phyloP scores from a whole-genome alignment of 2,329 filamentous ascomycete species.

The Calonectria crousiana region DNA sequence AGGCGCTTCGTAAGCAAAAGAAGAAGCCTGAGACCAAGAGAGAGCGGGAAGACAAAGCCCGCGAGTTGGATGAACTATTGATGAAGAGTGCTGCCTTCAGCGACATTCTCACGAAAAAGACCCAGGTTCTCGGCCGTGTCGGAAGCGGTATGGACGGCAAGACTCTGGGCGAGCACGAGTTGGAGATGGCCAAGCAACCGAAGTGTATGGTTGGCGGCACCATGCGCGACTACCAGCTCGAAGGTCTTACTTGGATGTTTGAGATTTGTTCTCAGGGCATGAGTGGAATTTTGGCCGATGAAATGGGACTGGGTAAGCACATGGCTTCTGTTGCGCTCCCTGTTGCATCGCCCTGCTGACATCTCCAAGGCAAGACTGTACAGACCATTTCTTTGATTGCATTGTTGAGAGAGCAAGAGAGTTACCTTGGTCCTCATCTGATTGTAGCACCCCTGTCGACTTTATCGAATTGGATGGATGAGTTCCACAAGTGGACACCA shows the following conservation, averaged over 20 bases:
- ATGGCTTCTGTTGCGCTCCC: background rate
- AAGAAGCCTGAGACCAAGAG: slow-evolving; percentile 65
- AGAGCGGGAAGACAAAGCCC: slow-evolving; percentile 69
- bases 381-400: slow-evolving; percentile 92
- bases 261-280: slow-evolving; percentile 84
- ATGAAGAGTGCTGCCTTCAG: slow-evolving; percentile 71
- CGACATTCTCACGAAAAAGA: slow-evolving; percentile 73
- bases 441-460: slow-evolving; percentile 93
- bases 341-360: slow-evolving; percentile 19
- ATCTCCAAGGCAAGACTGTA: slow-evolving; percentile 80
- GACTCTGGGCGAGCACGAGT: slow-evolving; percentile 71
- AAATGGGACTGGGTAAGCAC: slow-evolving; percentile 84
- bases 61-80: slow-evolving; percentile 70
- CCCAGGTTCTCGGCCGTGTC: slow-evolving; percentile 71
- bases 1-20: slow-evolving; percentile 55
- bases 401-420: slow-evolving; percentile 86
- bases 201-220: slow-evolving; percentile 86
- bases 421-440: slow-evolving; percentile 86
- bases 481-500: slow-evolving; percentile 92
- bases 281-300: slow-evolving; percentile 91
- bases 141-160: slow-evolving; percentile 72
- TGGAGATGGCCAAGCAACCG: slow-evolving; percentile 88
- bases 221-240: slow-evolving; percentile 95
- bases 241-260: slow-evolving; percentile 96
- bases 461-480: slow-evolving; percentile 94